phyloP scores from a whole-genome alignment of 2,329 filamentous ascomycete species.

The Calonectria leucothoes region DNA sequence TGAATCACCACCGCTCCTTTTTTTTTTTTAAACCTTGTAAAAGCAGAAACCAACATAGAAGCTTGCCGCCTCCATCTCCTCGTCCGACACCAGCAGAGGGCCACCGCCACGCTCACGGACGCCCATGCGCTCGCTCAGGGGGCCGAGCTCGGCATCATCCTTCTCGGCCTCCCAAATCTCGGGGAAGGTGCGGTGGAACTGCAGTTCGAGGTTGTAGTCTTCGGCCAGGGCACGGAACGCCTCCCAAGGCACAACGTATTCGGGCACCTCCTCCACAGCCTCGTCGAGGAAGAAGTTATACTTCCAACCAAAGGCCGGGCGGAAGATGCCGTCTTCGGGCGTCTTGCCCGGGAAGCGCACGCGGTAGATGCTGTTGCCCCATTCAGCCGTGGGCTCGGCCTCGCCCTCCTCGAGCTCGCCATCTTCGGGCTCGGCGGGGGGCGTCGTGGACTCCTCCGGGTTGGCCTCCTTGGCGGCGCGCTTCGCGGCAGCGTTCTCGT shows the following conservation, averaged over 20 bases:
- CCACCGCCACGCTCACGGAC: conserved; percentile 79
- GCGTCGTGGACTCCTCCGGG: conserved; percentile 36
- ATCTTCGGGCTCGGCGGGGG: conserved; percentile 49
- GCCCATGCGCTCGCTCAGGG: conserved; percentile 94
- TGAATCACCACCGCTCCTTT: neutral
- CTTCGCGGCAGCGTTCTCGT: conserved; percentile 62
- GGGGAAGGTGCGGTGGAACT: conserved; percentile 90
- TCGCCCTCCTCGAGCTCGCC: conserved; percentile 71
- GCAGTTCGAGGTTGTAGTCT: conserved; percentile 94
- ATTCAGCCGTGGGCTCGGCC: conserved; percentile 76
- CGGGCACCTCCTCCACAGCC: conserved; percentile 94
- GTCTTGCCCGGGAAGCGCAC: conserved; percentile 89
- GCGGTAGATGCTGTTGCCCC: conserved; percentile 93
- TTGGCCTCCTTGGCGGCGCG: conserved; percentile 42
- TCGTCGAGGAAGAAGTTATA: conserved; percentile 97
- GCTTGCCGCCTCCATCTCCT: conserved; percentile 91
- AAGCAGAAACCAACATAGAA: conserved; percentile 98
- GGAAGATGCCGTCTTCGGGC: conserved; percentile 88
- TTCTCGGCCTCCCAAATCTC: conserved; percentile 95
- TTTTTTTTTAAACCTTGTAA: conserved; percentile 93
- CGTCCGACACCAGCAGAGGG: conserved; percentile 77
- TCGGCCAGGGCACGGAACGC: conserved; percentile 95
- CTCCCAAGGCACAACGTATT: conserved; percentile 99
- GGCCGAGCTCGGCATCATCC: conserved; percentile 82
- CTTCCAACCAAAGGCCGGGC: conserved; percentile 96